Evolutionary conservation across 1,284 basidiomycete genomes (phyloP).

Genomic region (Phellinidium pouzarii): DNA sequence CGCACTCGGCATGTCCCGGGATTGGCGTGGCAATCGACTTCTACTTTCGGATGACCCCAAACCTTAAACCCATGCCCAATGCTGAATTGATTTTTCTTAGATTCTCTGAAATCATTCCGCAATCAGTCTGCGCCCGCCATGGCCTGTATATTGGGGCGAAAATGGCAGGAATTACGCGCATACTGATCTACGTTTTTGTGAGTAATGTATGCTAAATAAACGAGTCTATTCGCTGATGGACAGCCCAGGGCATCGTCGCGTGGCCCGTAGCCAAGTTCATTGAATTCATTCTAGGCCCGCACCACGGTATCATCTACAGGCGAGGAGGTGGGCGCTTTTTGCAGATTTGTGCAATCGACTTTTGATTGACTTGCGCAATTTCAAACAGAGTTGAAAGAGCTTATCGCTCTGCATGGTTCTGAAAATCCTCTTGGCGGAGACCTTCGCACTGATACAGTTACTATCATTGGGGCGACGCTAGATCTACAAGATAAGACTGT

Average conservation of each 20-base stretch:
- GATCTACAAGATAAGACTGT: slow-evolving; percentile 65
- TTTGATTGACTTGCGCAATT: neutral
- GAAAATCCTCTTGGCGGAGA: slow-evolving; percentile 56
- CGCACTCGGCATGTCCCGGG: neutral
- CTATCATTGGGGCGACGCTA: slow-evolving; percentile 69
- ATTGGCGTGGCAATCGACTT: neutral
- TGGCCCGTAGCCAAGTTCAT: slow-evolving; percentile 76
- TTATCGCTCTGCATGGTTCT: slow-evolving; percentile 64
- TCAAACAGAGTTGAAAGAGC: slow-evolving; percentile 51
- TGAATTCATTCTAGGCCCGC: slow-evolving; percentile 55
- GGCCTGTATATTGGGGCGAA: slow-evolving; percentile 89
- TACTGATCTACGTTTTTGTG: slow-evolving; percentile 66
- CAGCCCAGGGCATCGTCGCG: slow-evolving; percentile 57
- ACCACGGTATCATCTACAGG: slow-evolving; percentile 56
- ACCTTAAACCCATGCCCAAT: neutral
- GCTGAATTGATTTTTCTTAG: slow-evolving; percentile 30
- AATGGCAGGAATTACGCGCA: slow-evolving; percentile 73
- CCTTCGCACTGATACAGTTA: slow-evolving; percentile 65
- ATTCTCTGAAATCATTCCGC: slow-evolving; percentile 88
- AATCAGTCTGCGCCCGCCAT: slow-evolving; percentile 86
- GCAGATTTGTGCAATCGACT: neutral
- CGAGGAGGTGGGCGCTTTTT: slow-evolving; percentile 29
- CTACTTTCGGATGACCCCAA: neutral
- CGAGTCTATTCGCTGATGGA: neutral
- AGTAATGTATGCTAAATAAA: slow-evolving; percentile 22